Evolutionary conservation across 1,284 basidiomycete species (phyloP).

Genomic region (Microbotryum silenes-acaulis): DNA sequence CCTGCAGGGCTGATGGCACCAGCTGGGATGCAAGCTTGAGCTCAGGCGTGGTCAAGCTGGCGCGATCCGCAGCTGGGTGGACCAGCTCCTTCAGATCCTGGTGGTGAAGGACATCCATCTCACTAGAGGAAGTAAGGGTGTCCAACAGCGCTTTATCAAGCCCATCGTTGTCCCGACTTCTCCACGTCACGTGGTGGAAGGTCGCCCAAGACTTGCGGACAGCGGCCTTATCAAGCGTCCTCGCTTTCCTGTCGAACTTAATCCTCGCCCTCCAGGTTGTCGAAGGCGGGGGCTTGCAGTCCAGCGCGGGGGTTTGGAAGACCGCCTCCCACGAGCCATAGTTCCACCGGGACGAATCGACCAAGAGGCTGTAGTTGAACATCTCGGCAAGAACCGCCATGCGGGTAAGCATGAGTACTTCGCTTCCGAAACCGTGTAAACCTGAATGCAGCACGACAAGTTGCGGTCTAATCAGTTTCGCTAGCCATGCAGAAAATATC

Average conservation of each 20-base stretch:
- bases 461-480: neutral
- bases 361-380: slow-evolving; percentile 27
- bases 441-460: slow-evolving; percentile 3
- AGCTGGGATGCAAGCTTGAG: too few relatives aligned
- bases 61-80: too few relatives aligned
- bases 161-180: slow-evolving; percentile 26
- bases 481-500: neutral
- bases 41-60: too few relatives aligned
- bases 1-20: too few relatives aligned
- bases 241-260: neutral
- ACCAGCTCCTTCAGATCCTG: slow-evolving; percentile 3
- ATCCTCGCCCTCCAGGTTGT: too few relatives aligned
- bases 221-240: neutral
- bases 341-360: slow-evolving; percentile 31
- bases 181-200: slow-evolving; percentile 26
- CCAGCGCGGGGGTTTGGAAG: slow-evolving; percentile 1
- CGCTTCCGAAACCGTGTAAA: slow-evolving; percentile 32
- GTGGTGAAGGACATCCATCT: slow-evolving; percentile 20
- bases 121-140: slow-evolving; percentile 4
- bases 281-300: slow-evolving; percentile 6
- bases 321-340: slow-evolving; percentile 29
- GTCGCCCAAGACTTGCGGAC: slow-evolving; percentile 8
- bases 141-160: slow-evolving; percentile 28
- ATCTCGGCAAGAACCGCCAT: slow-evolving; percentile 25
- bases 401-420: slow-evolving; percentile 29